Base-by-base conservation (phyloP, 1,139 yeast species). In the Lodderomyces oxycetoniae region DNA sequence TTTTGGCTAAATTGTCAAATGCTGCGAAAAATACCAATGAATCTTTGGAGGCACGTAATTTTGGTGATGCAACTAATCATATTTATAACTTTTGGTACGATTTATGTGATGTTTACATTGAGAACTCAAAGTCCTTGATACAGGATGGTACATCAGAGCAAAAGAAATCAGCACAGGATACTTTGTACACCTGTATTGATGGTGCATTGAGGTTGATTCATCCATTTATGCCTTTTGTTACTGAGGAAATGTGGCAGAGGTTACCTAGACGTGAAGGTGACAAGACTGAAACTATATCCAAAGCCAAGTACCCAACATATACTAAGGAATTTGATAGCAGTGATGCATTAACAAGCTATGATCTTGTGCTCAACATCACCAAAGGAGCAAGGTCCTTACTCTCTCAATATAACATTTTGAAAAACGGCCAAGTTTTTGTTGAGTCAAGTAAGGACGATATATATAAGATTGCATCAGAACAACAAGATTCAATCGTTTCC, bases 191-290 rank as follows among this genome's bases (percentile, higher is more conserved):
- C 25, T 77, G 95, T 66, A 74, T 91, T 48, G 97, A 91, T 55
- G 84, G 86, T 46, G 96, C 96, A 12, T 74, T 91, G 67, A 82
- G 76, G 60, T 62, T 91, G 67, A 91, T 89, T 50, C 97, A 91
- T 57, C 98, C 98, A 59, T 91, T 87, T 71, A 91, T 91, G 98
- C 98, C 98, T 33, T 91, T 77, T 58, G 71, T 91, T 46, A 80
- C 97, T 33, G 98, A 91, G 65, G 98, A 91, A 70, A 77, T 91
- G 84, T 91, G 96, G 97, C 98, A 91, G 67, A 86, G 97, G 65
- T 69, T 91, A 53, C 97, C 98, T 48, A 82, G 86, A 54, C 79
- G 96, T 57, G 76, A 77, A 14, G 67, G 79, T 35, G 96, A 86
- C 52, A 59, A 61, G 12, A 68, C 85, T 16, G 67, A 63, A 33